phyloP scores from a whole-genome alignment of 1,284 basidiomycete species.

The Papiliotrema laurentii region DNA sequence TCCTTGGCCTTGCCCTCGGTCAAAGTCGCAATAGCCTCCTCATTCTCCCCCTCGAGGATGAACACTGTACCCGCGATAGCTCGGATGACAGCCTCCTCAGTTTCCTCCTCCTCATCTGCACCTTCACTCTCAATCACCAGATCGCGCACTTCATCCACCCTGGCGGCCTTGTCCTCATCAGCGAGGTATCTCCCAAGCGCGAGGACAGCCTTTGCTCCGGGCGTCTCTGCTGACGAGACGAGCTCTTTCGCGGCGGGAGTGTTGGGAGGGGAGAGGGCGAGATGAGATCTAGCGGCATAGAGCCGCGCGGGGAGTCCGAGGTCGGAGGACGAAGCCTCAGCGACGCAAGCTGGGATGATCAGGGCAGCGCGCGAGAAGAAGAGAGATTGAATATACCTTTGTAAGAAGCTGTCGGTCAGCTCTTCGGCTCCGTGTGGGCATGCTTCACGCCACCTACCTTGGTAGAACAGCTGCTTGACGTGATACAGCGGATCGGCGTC shows the following conservation, averaged over 20 bases:
- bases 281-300: conserved; percentile 77
- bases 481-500: conserved; percentile 77
- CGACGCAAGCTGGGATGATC: conserved; percentile 34
- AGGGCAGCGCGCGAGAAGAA: neutral
- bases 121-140: conserved; percentile 78
- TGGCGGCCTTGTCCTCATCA: conserved; percentile 52
- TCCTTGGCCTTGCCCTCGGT: conserved; percentile 63
- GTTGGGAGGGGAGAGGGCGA: conserved; percentile 65
- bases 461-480: conserved; percentile 77
- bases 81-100: conserved; percentile 63
- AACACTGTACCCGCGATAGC: conserved; percentile 81
- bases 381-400: conserved; percentile 27
- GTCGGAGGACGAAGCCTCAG: conserved; percentile 35
- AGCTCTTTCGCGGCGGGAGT: conserved; percentile 58
- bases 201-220: conserved; percentile 65
- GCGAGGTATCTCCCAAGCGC: conserved; percentile 65
- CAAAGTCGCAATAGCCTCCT: conserved; percentile 85
- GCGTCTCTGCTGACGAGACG: conserved; percentile 54
- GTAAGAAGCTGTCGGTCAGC: conserved; percentile 39
- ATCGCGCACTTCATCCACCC: conserved; percentile 77
- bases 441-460: conserved; percentile 52
- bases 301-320: conserved; percentile 52
- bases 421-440: neutral
- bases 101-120: conserved; percentile 60
- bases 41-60: conserved; percentile 71